Evolutionary conservation across 192 early-diverging fungal genomes (phyloP), one percentile per base, ranked within the genome.

Genomic region (Coemansia interrupta): DNA sequence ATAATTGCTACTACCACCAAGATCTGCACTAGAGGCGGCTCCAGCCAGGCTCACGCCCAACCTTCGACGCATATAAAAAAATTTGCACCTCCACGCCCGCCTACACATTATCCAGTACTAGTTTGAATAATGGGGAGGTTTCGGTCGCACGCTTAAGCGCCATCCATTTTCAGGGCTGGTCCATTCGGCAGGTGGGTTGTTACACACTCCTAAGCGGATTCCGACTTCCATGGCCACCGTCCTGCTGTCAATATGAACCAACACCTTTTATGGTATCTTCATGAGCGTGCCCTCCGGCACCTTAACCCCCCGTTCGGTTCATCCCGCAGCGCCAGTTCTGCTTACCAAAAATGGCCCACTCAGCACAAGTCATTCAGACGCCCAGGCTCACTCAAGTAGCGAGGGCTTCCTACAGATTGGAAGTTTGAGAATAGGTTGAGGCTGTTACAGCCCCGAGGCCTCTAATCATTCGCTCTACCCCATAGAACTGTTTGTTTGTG

Each of bases 281-380:
- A 83, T 85, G 65, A 82, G 83, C 82, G 82, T 78, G 73, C 70
- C 86, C 80, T 85, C 74, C 66, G 84, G 83, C 84, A 80, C 82
- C 84, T 86, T 87, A 85, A 86, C 85, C 81, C 80, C 64, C 69
- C 82, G 84, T 87, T 86, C 82, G 85, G 86, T 90, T 90, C 89
- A 87, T 87, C 87, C 87, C 83, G 84, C 85, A 87, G 88, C 85
- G 82, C 87, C 86, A 89, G 87, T 87, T 90, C 86, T 87, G 89
- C 86, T 87, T 88, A 87, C 86, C 85, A 89, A 90, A 89, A 88
- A 88, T 85, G 86, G 87, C 88, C 87, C 85, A 90, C 88, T 85
- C 86, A 86, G 87, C 84, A 84, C 85, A 87, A 82, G 48, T 85
- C 82, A 89, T 88, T 85, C 83, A 65, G 78, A 66, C 66, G 60